Evolutionary conservation across 495 filamentous ascomycete species (phyloP), one percentile per base, ranked within the genome.

Genomic region (Penicillium soppii): DNA sequence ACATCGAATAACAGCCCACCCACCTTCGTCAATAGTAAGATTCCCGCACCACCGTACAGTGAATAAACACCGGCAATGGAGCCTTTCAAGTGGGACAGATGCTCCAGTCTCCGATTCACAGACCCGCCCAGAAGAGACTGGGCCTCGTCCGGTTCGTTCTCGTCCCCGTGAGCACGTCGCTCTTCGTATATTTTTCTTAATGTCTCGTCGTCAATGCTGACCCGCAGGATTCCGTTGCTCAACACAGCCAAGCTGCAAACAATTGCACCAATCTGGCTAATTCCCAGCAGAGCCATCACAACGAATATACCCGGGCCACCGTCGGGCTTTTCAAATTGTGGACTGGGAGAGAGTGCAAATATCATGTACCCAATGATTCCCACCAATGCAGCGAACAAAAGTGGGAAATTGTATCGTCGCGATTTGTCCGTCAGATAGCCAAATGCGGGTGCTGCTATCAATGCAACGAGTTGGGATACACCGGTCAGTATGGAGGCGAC

Each of bases 51-150:
- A 10, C 94, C 94, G 47, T 85, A 88, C 49, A 96, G 80, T 44
- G 87, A 91, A 61, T 98, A 98, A 1, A 96, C 85, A 0, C 94
- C 94, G 8, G 94, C 92, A 53, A 98, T 95, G 2, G 86, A 90
- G 1, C 94, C 94, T 71, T 97, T 97, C 20, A 96, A 75, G 27
- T 89, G 75, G 50, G 65, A 63, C 38, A 70, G 47, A 26, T 62
- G 67, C 35, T 68, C 71, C 23, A 61, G 41, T 20, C 57, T 57
- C 19, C 43, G 63, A 20, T 57, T 48, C 20, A 54, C 36, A 0
- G 54, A 44, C 21, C 55, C 56, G 3, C 50, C 47, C 4, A 77
- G 47, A n/a, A 73, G 57, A 7, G 72, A 62, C 36, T 66, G 66
- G 17, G 62, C 52, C 53, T 77, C 72, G 40, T 57, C 55, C n/a